These are phyloP conservation scores for Collybiopsis luxurians DNA, from an alignment of 768 basidiomycete species.

Conservation along the genomic window DNA sequence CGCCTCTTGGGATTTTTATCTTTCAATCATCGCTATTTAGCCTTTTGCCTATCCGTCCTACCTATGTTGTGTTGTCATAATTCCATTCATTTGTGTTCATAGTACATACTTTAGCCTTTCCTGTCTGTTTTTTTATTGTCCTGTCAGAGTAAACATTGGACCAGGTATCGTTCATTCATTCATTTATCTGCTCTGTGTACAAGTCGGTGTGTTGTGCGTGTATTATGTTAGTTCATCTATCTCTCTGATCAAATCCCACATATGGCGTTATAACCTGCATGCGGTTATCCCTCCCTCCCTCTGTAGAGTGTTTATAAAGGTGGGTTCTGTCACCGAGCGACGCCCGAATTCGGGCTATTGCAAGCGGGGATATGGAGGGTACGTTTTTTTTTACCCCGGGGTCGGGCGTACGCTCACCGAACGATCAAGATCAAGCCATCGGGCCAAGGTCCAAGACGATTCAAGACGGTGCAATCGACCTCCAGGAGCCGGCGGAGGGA, in stretches of 20 bases:
- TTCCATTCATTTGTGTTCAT: too few relatives aligned
- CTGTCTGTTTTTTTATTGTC: not conserved
- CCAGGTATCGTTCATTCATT: not conserved
- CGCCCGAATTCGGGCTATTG: not conserved
- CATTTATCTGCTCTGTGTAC: not conserved
- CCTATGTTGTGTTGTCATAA: too few relatives aligned
- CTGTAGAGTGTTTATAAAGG: not conserved
- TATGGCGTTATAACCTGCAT: not conserved
- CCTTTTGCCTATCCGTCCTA: not conserved
- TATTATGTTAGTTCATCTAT: not conserved
- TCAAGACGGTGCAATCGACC: too few relatives aligned
- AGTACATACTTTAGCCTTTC: too few relatives aligned
- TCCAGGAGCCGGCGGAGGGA: too few relatives aligned
- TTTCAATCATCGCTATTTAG: not conserved
- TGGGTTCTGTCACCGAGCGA: not conserved
- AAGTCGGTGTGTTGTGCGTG: not conserved
- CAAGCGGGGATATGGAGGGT: too few relatives aligned
- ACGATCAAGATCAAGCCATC: too few relatives aligned
- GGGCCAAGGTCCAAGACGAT: too few relatives aligned
- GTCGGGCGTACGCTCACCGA: too few relatives aligned
- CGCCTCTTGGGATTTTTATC: too few relatives aligned
- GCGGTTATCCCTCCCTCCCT: not conserved
- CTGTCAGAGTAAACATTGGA: too few relatives aligned
- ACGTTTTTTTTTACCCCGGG: too few relatives aligned
- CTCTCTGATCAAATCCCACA: not conserved